phyloP scores from a whole-genome alignment of 2,329 filamentous ascomycete genomes.

The Botryotinia narcissicola region DNA sequence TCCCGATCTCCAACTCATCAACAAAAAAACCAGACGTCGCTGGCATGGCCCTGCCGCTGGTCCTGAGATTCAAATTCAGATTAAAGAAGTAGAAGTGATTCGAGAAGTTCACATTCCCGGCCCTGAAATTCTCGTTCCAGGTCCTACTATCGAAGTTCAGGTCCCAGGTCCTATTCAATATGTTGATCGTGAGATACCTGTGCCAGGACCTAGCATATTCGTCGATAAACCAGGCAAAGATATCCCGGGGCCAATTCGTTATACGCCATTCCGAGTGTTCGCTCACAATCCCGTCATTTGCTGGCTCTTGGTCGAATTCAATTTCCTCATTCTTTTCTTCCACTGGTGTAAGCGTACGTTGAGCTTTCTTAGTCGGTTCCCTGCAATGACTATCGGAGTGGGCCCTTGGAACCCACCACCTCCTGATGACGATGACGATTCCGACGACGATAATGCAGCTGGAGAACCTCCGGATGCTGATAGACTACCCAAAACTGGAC shows the following conservation, averaged over 20 bases:
- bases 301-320: constrained; percentile 22
- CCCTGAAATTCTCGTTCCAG: not conserved
- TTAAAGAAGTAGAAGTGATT: constrained; percentile 1
- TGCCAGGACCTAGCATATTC: not conserved
- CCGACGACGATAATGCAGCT: not conserved
- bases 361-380: not conserved
- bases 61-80: not conserved
- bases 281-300: constrained; percentile 17
- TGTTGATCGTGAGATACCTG: not conserved
- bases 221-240: not conserved
- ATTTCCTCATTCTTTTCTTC: constrained; percentile 7
- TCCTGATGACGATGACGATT: not conserved
- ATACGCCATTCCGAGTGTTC: constrained; percentile 13
- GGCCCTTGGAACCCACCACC: not conserved
- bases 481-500: not conserved
- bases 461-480: not conserved
- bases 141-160: not conserved
- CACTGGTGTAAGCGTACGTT: not conserved
- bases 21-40: not conserved
- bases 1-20: not conserved
- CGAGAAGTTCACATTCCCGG: not conserved
- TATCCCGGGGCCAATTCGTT: constrained; percentile 1
- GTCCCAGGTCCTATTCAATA: constrained; percentile 3
- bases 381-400: not conserved
- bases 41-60: not conserved